Base-by-base conservation (phyloP, 1,284 basidiomycete species). In the Sporisorium reilianum region DNA sequence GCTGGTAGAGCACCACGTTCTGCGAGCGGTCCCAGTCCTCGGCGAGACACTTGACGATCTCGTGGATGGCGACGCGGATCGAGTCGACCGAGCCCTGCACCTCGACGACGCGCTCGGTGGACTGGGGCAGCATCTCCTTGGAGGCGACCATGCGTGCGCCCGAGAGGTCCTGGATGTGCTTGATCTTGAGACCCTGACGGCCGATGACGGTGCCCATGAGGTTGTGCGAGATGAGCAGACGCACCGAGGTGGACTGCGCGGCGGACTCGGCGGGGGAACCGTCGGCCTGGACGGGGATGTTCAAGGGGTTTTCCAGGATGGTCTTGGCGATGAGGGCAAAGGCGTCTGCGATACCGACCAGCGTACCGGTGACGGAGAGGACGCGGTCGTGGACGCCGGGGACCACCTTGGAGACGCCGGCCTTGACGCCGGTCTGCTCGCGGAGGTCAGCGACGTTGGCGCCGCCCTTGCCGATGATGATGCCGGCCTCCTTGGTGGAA, bases 361-460 rank as follows among this genome's bases (percentile, higher is more conserved):
- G 91, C 56, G 92, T 90, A 68, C 96, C 96, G 69, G 90, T 91
- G 85, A 98, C 92, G 82, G 92, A 94, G 84, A 99, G 90, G 81
- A 98, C 94, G 80, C 96, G 93, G 87, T 99, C 96, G 86, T 97
- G 94, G 70, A 99, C 94, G 79, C 96, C 96, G 61, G 91, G 91
- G 68, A 97, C 94, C 87, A 98, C 95, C 87, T 97, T 98, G 89
- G 92, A 94, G 85, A 99, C 96, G 83, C 96, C 96, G 67, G 96
- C 95, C 88, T 95, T 98, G 87, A 97, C 95, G 78, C 93, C 94
- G 51, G 95, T 97, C 84, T 93, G 90, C 80, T 96, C 93, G 75
- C 96, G 90, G 79, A 99, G 90, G 86, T 95, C 93, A 75, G 96
- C 96, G 82, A 98, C 96, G 84, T 97, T 98, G 88, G 94, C 93